A percentile compares a stretch with the other conserved stretches of the same genome.
Evolutionary conservation across 2,329 filamentous ascomycete genomes (phyloP).

Genomic region (Akanthomyces uredinophilus): DNA sequence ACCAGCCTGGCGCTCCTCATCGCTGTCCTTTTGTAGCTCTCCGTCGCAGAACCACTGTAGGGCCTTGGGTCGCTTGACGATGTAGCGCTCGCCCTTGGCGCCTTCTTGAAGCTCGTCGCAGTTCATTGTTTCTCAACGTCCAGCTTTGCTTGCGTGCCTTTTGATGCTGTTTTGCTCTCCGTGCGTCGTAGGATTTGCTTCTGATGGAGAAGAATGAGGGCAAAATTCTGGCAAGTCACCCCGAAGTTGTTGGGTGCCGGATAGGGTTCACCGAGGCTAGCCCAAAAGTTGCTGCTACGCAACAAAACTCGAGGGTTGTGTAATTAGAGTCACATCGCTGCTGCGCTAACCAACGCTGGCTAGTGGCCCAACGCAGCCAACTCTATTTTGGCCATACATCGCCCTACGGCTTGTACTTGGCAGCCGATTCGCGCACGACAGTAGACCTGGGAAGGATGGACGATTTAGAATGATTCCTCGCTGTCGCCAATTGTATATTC

Average conservation of each 20-base stretch:
- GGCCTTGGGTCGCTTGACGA: conserved; percentile 33
- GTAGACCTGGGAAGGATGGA: not conserved
- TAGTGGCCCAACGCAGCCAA: not conserved
- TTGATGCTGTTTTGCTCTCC: not conserved
- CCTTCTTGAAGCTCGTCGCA: conserved; percentile 33
- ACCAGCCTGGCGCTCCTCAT: conserved; percentile 39
- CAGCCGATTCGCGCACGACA: too few relatives aligned
- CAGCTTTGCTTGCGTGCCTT: not conserved
- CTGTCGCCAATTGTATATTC: too few relatives aligned
- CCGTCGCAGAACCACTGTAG: conserved; percentile 43
- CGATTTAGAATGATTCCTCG: too few relatives aligned
- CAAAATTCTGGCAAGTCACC: not conserved
- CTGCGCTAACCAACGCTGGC: not conserved
- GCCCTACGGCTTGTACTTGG: not conserved
- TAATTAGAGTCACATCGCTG: not conserved
- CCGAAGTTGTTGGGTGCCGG: not conserved
- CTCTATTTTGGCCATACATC: not conserved
- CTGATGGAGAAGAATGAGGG: not conserved
- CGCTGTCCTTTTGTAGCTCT: conserved; percentile 34
- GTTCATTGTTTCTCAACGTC: conserved; percentile 26
- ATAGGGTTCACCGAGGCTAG: not conserved
- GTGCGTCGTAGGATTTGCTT: not conserved
- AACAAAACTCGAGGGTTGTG: not conserved
- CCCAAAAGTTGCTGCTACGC: too few relatives aligned
- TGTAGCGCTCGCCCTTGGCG: conserved; percentile 27